Evolutionary conservation across 2,329 filamentous ascomycete genomes (phyloP).

Genomic region (Botryotinia calthae): DNA sequence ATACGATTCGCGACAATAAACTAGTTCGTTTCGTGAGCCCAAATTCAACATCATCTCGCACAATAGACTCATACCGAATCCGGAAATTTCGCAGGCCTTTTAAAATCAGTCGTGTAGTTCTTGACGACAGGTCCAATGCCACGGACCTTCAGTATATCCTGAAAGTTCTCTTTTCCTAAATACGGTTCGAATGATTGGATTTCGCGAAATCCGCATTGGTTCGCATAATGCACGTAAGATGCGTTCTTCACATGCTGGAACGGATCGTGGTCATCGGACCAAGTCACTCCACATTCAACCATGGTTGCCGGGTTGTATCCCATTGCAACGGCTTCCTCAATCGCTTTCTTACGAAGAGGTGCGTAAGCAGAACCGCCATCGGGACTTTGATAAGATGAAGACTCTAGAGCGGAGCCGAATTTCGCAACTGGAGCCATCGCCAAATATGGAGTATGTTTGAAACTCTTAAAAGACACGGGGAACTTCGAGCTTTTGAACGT

Average conservation of each 20-base stretch:
- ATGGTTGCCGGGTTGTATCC: conserved; percentile 21
- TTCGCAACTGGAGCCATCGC: not conserved
- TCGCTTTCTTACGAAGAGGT: conserved; percentile 2
- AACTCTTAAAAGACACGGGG: not conserved
- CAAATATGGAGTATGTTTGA: not conserved
- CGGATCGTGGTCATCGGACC: conserved; percentile 17
- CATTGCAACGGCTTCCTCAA: conserved; percentile 17
- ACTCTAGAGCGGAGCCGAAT: conserved; percentile 14
- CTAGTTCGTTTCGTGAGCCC: not conserved
- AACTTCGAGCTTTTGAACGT: not conserved
- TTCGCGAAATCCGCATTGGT: conserved; percentile 12
- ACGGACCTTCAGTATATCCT: conserved; percentile 1
- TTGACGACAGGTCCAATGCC: not conserved
- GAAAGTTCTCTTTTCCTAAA: conserved; percentile 15
- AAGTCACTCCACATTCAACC: conserved; percentile 17
- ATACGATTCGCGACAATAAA: conserved; percentile 14
- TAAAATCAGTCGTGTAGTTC: conserved; percentile 1
- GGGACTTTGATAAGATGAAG: conserved; percentile 19
- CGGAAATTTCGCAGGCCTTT: conserved; percentile 5
- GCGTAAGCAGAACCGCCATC: conserved; percentile 15
- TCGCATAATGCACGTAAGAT: conserved; percentile 10
- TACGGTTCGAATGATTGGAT: conserved; percentile 6
- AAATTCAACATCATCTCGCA: not conserved
- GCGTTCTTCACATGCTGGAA: conserved; percentile 11
- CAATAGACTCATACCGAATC: conserved; percentile 1